Conservation (phyloP, 1,284 basidiomycete species). For the Sphaerobolus stellatus region DNA sequence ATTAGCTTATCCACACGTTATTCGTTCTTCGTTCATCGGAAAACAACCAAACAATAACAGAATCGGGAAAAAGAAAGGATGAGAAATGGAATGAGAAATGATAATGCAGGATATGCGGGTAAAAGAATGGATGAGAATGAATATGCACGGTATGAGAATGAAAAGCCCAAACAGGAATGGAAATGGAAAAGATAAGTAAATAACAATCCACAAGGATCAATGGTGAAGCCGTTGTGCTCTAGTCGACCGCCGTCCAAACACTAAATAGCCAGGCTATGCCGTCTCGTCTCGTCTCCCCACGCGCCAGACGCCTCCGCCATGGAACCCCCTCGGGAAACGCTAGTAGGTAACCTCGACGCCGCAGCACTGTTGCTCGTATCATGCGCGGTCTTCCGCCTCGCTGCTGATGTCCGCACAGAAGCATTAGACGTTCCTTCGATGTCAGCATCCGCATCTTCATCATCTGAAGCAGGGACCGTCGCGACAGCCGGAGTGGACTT, state of each 20-base stretch:
- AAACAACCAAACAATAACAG: too few relatives aligned
- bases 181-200: background rate
- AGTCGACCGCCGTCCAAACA: too few relatives aligned
- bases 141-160: background rate
- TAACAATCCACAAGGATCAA: too few relatives aligned
- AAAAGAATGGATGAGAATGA: background rate
- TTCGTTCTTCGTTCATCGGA: too few relatives aligned
- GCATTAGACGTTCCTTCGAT: conserved; percentile 10
- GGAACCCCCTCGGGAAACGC: background rate
- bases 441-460: conserved; percentile 14
- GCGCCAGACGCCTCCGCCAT: background rate
- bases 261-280: conserved; percentile 10
- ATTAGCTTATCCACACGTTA: too few relatives aligned
- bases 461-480: background rate
- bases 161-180: background rate
- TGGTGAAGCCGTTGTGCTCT: too few relatives aligned
- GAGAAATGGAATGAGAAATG: background rate
- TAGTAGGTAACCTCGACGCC: background rate
- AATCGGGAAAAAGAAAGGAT: background rate
- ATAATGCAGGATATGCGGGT: background rate
- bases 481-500: background rate
- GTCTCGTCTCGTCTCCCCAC: conserved; percentile 4
- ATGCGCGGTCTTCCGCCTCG: too few relatives aligned
- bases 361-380: background rate
- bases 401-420: too few relatives aligned